Conservation (phyloP, 208 protist species). For the Angomonas deanei region DNA sequence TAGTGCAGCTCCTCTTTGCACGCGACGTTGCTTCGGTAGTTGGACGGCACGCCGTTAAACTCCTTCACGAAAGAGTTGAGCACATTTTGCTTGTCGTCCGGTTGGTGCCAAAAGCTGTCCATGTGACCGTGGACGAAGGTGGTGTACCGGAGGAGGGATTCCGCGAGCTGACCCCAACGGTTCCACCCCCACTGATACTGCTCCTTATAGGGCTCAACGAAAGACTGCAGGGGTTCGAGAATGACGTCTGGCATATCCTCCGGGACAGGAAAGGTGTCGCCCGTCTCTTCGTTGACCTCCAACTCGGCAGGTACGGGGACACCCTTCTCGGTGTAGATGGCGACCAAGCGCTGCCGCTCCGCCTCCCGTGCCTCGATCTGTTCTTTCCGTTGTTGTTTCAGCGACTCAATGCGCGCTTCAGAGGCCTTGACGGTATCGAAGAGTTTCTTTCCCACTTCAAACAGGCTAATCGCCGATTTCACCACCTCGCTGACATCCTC, state of each 20-base stretch:
- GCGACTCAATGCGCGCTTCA: slow-evolving; percentile 19
- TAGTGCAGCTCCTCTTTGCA: slow-evolving; percentile 67
- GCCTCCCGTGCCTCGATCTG: slow-evolving; percentile 56
- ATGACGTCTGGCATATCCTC: slow-evolving; percentile 27
- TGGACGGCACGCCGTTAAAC: slow-evolving; percentile 37
- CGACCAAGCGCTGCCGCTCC: slow-evolving; percentile 51
- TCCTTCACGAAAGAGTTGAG: slow-evolving; percentile 32
- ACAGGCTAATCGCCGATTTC: slow-evolving; percentile 22
- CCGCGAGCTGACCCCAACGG: slow-evolving; percentile 20
- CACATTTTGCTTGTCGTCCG: slow-evolving; percentile 57
- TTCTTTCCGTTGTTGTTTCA: slow-evolving; percentile 25
- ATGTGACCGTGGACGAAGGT: slow-evolving; percentile 25
- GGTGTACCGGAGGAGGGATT: slow-evolving; percentile 46
- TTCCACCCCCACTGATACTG: slow-evolving; percentile 37
- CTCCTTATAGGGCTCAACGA: slow-evolving; percentile 41
- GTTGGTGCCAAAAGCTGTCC: slow-evolving; percentile 30
- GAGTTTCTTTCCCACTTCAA: slow-evolving; percentile 24
- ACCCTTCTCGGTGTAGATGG: slow-evolving; percentile 68
- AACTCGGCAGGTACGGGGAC: slow-evolving; percentile 58
- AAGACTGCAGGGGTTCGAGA: slow-evolving; percentile 27
- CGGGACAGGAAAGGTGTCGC: slow-evolving; percentile 27
- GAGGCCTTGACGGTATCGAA: slow-evolving; percentile 36
- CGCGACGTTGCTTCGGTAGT: slow-evolving; percentile 22
- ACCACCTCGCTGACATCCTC: slow-evolving; percentile 26
- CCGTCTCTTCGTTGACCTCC: slow-evolving; percentile 9